A percentile compares a stretch with the other conserved stretches of the same genome.
phyloP scores from a whole-genome alignment of 257 asterid species.

The Capsicum pubescens region DNA sequence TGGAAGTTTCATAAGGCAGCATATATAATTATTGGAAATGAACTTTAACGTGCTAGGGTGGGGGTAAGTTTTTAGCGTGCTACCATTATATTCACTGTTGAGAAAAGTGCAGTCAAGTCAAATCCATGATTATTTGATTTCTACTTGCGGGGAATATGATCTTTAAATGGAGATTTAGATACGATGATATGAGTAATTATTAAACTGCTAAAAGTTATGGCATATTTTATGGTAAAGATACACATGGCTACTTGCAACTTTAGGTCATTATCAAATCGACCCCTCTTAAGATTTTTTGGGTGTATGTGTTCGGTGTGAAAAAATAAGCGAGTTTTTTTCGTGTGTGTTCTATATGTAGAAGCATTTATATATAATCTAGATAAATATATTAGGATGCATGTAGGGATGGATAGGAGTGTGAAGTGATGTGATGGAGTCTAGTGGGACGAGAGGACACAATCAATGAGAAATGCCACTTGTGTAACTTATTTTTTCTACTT shows the following conservation, averaged over 20 bases:
- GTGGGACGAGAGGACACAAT: too few relatives aligned
- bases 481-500: too few relatives aligned
- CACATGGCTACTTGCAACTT: constrained; percentile 7
- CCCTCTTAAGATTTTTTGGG: neutral
- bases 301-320: neutral
- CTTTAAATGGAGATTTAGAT: neutral
- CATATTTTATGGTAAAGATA: neutral
- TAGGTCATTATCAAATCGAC: neutral
- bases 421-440: too few relatives aligned
- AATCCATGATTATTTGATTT: constrained; percentile 8
- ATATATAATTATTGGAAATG: constrained; percentile 7
- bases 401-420: too few relatives aligned
- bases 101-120: constrained; percentile 13
- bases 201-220: neutral
- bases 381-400: too few relatives aligned
- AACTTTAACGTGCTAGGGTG: constrained; percentile 21
- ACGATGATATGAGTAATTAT: neutral
- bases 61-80: neutral
- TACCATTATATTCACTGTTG: neutral
- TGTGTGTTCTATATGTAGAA: neutral
- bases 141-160: neutral
- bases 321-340: too few relatives aligned
- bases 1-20: neutral
- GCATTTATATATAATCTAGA: too few relatives aligned
- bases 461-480: too few relatives aligned